Evolutionary conservation across 225 moss, liverwort and hornwort species (phyloP).

Genomic region (Physcomitrium patens): DNA sequence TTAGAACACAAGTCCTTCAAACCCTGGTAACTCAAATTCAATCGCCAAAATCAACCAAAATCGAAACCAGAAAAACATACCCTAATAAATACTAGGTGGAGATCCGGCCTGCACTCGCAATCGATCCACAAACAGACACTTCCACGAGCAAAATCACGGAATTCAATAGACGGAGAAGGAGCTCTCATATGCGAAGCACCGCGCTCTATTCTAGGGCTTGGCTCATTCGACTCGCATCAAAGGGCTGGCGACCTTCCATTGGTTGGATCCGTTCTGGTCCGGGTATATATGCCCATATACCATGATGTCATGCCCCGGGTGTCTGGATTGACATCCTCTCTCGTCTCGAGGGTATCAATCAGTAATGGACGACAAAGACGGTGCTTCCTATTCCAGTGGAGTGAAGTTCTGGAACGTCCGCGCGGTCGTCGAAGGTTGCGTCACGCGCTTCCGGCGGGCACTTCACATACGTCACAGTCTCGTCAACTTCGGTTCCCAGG

Average conservation of each 20-base stretch:
- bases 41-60: neutral
- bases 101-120: constrained; percentile 13
- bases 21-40: constrained; percentile 25
- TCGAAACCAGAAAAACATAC: neutral
- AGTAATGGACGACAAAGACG: neutral
- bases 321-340: too few relatives aligned
- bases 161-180: neutral
- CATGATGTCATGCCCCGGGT: too few relatives aligned
- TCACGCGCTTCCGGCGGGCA: neutral
- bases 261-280: neutral
- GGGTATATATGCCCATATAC: too few relatives aligned
- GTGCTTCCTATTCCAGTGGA: too few relatives aligned
- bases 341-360: too few relatives aligned
- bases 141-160: neutral
- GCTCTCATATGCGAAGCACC: neutral
- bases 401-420: constrained; percentile 24
- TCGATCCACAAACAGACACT: neutral
- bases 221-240: neutral
- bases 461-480: neutral
- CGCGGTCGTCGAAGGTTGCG: neutral
- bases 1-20: constrained; percentile 3
- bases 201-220: constrained; percentile 23
- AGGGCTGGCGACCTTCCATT: constrained; percentile 19
- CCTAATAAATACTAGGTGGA: neutral
- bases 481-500: neutral